Conservation (phyloP, 495 filamentous ascomycete genomes). For the Xylaria flabelliformis region DNA sequence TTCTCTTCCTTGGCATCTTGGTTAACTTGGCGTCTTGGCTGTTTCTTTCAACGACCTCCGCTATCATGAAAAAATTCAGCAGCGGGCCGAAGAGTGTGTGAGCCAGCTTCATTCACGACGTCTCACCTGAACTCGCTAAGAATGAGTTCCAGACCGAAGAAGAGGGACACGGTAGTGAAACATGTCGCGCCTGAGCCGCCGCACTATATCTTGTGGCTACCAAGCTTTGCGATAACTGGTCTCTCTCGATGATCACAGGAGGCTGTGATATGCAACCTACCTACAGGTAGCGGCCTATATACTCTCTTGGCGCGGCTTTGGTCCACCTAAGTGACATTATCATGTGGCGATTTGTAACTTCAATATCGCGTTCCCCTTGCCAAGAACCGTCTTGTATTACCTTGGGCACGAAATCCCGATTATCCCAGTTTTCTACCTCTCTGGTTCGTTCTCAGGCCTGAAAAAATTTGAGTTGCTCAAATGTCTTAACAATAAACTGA, state of each 20-base stretch:
- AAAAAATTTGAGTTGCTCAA: background rate
- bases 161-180: background rate
- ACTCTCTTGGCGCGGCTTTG: constrained; percentile 4
- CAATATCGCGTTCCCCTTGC: constrained; percentile 12
- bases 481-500: background rate
- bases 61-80: background rate
- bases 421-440: background rate
- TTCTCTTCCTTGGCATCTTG: constrained; percentile 17
- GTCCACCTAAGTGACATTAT: constrained; percentile 11
- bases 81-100: background rate
- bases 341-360: constrained; percentile 9
- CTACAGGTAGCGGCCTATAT: background rate
- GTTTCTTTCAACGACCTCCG: constrained; percentile 16
- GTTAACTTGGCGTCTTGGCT: constrained; percentile 10
- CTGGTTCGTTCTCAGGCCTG: background rate
- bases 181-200: constrained; percentile 7
- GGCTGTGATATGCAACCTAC: background rate
- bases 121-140: background rate
- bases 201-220: background rate
- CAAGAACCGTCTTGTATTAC: constrained; percentile 7
- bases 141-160: background rate
- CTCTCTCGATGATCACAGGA: constrained; percentile 1
- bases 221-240: background rate
- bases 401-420: background rate
- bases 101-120: background rate